Evolutionary conservation across 1,139 yeast species (phyloP), one percentile per base, ranked within the genome.

Genomic region (Scheffersomyces segobiensis): DNA sequence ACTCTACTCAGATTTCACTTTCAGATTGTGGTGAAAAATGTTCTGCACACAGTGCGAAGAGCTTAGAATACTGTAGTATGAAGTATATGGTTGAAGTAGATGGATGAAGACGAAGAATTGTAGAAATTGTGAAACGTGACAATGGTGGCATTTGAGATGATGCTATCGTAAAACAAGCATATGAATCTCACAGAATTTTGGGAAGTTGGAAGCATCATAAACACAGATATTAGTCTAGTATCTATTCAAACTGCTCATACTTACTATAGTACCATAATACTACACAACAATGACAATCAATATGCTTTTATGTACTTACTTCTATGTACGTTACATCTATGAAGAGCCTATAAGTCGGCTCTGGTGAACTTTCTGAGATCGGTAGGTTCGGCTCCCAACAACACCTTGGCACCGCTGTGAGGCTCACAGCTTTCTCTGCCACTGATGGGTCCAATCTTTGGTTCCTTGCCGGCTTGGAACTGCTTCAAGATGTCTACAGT

Each of bases 401-500:
- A 82, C 21, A 87, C 87, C 69, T 88, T 89, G 62, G 83, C 85
- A 48, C 93, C 96, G 55, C 87, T 80, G 69, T 78, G 79, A 39
- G 97, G 97, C 76, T 91, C 97, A 74, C 96, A 91, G 46, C 87
- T 78, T 53, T 78, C 81, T 76, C 96, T 85, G 54, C 87, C 88
- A 56, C 83, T 78, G 62, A 87, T 87, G 18, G 96, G 95, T 49
- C 97, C 97, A 32, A 84, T 79, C 59, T 78, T 77, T 53, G 83
- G 79, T 62, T 86, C 85, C 67, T 78, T 77, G 60, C 96, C 97
- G 39, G 76, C 81, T 71, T 86, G 87, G 64, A 91, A 80, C 61
- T 83, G 85, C 65, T 87, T 83, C 71, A 91, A 82, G 57, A 91
- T 73, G 57, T 83, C 81, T 49, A 85, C 81, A 49, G 90, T 86